These are phyloP conservation scores for Cystobasidium sp. DNA, from an alignment of 1,284 basidiomycete genomes.

Conservation along the genomic window DNA sequence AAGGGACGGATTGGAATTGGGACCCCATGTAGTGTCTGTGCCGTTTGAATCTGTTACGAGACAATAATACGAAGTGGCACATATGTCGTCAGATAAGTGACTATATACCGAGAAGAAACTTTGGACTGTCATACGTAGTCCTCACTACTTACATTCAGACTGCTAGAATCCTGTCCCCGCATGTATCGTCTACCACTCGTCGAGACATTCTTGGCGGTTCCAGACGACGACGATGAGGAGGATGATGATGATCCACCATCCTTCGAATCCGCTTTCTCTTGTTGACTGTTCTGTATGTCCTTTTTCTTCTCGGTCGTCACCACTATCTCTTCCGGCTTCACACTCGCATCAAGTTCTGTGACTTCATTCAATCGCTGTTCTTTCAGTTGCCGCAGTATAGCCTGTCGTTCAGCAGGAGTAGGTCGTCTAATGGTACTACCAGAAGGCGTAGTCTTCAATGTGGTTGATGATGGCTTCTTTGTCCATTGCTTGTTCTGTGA, in stretches of 20 bases:
- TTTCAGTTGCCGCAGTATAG: conserved; percentile 4
- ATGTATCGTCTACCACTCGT: conserved; percentile 8
- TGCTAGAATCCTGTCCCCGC: conserved; percentile 13
- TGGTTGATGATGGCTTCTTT: not conserved
- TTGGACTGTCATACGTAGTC: no score
- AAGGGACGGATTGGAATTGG: conserved; percentile 23
- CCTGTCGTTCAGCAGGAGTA: not conserved
- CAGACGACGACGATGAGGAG: not conserved
- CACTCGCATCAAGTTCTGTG: not conserved
- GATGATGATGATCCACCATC: no score
- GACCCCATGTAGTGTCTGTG: conserved; percentile 13
- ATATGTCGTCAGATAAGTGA: no score
- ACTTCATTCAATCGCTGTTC: conserved; percentile 26
- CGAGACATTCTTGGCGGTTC: not conserved
- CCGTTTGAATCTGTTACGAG: conserved; percentile 5
- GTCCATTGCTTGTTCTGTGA: conserved; percentile 17
- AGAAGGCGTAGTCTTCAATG: not conserved
- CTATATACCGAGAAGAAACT: no score
- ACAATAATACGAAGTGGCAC: no score
- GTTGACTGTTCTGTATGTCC: not conserved
- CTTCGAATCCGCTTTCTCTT: no score
- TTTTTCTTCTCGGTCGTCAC: not conserved
- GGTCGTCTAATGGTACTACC: not conserved
- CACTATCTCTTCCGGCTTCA: not conserved
- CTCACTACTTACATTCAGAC: not conserved